Conservation (phyloP, 31 red algal genomes). For the Asparagopsis taxiformis region DNA sequence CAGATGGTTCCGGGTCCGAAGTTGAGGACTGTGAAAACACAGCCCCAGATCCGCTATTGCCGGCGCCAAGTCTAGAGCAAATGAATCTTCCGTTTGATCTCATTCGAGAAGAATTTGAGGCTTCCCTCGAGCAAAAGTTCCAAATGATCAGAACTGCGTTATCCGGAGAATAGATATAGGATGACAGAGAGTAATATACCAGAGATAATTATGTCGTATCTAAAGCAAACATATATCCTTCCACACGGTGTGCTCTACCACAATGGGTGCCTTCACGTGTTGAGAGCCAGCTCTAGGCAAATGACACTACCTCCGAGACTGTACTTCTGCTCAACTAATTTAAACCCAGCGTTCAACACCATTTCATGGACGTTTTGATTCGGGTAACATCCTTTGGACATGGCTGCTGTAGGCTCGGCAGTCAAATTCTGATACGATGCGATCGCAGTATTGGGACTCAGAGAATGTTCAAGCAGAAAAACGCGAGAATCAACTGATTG, state of each 20-base stretch:
- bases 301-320: conserved; percentile 46
- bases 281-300: conserved; percentile 46
- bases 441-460: conserved; percentile 24
- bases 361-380: conserved; percentile 46
- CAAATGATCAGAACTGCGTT: conserved; percentile 13
- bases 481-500: conserved; percentile 36
- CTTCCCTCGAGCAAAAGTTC: conserved; percentile 42
- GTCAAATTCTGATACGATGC: conserved; percentile 71
- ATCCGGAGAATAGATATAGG: not conserved
- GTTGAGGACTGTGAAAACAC: conserved; percentile 3
- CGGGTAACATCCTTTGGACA: conserved; percentile 82
- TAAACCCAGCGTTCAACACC: conserved; percentile 36
- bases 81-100: conserved; percentile 60
- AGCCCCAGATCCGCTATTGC: conserved; percentile 2
- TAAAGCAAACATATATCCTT: no score
- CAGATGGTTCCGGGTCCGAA: conserved; percentile 10
- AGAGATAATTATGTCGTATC: no score
- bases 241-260: no score
- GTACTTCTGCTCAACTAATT: conserved; percentile 7
- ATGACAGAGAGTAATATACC: no score
- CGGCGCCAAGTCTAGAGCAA: conserved; percentile 34
- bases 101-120: conserved; percentile 49
- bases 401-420: conserved; percentile 21
- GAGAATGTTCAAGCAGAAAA: conserved; percentile 74
- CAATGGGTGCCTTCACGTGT: no score